Evolutionary conservation across 2,329 filamentous ascomycete genomes (phyloP), one percentile per base, ranked within the genome.

Genomic region (Aspergillus unguis): DNA sequence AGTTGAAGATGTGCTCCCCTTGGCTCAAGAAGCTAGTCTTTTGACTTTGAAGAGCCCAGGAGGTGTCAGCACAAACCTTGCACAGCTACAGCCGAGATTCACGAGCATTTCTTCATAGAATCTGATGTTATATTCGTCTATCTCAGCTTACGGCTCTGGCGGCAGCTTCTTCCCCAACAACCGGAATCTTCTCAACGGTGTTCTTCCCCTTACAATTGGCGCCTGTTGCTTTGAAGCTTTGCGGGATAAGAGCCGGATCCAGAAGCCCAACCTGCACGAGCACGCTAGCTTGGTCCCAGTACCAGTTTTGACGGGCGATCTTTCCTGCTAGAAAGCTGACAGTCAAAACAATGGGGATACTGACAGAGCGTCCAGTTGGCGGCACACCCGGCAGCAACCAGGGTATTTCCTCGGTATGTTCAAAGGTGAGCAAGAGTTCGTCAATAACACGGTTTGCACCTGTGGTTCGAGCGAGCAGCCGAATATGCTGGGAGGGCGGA

Each of bases 21-120:
- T 94, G 33, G 92, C 92, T 29, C 94, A 97, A 74, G 80, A 80
- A 64, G 92, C 87, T 2, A 91, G 92, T 3, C 82, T 88, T 0
- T 72, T 90, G 74, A 94, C 90, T 10, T 73, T 99, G 63, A 86
- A 82, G 69, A 90, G 88, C 66, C 75, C 75, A 7, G 84, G 92
- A 66, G 83, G 87, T 46, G 92, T 97, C 2, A 74, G 70, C 49
- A 54, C 60, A 38, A 62, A 70, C 23, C 63, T 75, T 17, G 53
- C 44, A 36, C 48, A 36, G 11, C 28, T 55, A 29, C 41, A 49
- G 31, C 29, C 46, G 42, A 29, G 27, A 17, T 33, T 46, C 25
- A 51, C 32, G 5, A n/a, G 17, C 10, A 28, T 48, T 46, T 41
- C 38, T 27, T n/a, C 42, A 25, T 41, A 31, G 46, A 25, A 11